Base-by-base conservation (phyloP, 2,329 filamentous ascomycete genomes). In the Coniochaeta sp. region DNA sequence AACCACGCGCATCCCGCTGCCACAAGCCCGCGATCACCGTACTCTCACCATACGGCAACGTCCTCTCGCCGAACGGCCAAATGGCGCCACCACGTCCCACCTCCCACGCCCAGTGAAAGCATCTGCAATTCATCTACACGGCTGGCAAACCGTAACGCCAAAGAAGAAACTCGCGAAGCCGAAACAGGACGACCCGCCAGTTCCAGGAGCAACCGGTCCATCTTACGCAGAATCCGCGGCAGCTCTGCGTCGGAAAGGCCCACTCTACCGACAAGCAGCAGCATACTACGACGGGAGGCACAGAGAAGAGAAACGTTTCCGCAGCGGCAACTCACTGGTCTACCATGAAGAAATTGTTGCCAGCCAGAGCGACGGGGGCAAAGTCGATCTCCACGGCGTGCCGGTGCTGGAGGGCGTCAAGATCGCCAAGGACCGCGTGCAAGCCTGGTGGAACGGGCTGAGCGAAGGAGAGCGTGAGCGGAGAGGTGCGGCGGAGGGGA, bases 311-410 rank as follows among this genome's bases (percentile, higher is more conserved):
- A 73, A 79, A 4, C 76, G 74, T 12, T 24, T 26, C 38, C 8
- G 10, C 7, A 8, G 20, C 6, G 20, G 12, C 6, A 8, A 14
- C 5, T 48, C 45, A 18, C 4, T 28, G n/a, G 45, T 26, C 26
- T 24, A 48, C 14, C 89, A 90, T 1, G 86, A 94, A 60, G 68
- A 78, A 0, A 74, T 86, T 3, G 91, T 92, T 1, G 76, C 83
- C 10, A 64, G 70, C 9, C 86, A 91, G 62, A 91, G 88, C 49
- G 77, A 75, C 0, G 54, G 65, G 1, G 73, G 68, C 1, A 71
- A 76, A 18, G 73, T 95, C 8, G 92, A 97, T 66, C 72, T 97
- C 24, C 92, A 97, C 65, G 89, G 90, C 6, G 82, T 96, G 5
- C 83, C 78, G 42, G 91, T 96, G 1, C 75, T 83, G 48, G 88